phyloP scores from a whole-genome alignment of 73 alveolate species.

The Diophrys sp. region DNA sequence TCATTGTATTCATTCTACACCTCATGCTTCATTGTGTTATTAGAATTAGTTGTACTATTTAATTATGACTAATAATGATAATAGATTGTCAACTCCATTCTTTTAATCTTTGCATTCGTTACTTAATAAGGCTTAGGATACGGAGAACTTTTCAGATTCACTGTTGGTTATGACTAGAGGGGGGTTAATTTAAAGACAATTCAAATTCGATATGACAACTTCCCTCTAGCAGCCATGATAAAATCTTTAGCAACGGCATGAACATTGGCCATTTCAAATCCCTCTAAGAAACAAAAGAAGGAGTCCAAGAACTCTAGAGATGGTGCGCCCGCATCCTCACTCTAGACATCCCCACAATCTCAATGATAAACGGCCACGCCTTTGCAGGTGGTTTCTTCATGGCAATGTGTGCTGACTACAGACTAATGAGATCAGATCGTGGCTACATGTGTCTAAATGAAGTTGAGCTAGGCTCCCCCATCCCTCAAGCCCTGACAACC shows the following conservation, averaged over 20 bases:
- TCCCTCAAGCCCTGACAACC: slow-evolving; percentile 9
- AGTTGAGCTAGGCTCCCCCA: slow-evolving; percentile 37
- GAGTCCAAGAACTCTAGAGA: background rate
- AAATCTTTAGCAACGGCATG: slow-evolving; percentile 14
- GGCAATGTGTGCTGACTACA: slow-evolving; percentile 58
- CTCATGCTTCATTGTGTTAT: no score
- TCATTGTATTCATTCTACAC: no score
- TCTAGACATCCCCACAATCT: slow-evolving; percentile 50
- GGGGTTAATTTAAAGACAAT: no score
- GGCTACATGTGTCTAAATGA: slow-evolving; percentile 58
- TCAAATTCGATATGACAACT: no score
- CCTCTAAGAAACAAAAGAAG: background rate
- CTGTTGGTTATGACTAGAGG: no score
- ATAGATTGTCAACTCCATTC: no score
- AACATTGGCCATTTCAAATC: background rate
- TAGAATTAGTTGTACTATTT: no score
- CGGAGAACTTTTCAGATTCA: no score
- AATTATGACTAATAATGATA: no score
- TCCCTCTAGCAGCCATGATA: slow-evolving; percentile 6
- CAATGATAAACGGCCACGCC: slow-evolving; percentile 64
- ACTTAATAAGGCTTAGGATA: no score
- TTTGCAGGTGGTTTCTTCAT: slow-evolving; percentile 66
- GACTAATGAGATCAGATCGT: slow-evolving; percentile 48
- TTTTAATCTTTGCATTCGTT: no score
- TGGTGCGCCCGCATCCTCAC: slow-evolving; percentile 19